Evolutionary conservation across 2,329 filamentous ascomycete species (phyloP), one percentile per base, ranked within the genome.

Genomic region (Paecilomyces sp.): DNA sequence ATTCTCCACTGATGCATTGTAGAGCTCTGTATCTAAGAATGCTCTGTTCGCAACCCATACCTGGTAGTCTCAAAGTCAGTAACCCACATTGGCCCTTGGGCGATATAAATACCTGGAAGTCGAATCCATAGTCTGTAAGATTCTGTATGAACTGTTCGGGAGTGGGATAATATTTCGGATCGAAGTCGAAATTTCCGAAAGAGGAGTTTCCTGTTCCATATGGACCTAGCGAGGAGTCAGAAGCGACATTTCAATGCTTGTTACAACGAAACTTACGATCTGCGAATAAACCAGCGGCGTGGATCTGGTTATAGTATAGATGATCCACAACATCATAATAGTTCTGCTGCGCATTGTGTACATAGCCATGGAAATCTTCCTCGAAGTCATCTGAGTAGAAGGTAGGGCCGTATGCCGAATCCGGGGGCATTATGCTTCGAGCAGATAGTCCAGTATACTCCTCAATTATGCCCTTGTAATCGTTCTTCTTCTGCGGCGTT

Each of bases 41-140:
- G 70, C 73, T 18, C 73, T 69, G 59, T 75, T 75, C 15, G 73
- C 71, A 13, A 70, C 72, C 72, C 72, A 75, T 13, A 55, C 54
- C 54, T 55, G n/a, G 11, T 24, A 25, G 18, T 18, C 8, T 33
- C 15, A 25, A 22, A 22, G 24, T 55, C 53, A n/a, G n/a, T 30
- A 28, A 55, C 22, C 3, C 30, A 13, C 1, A 9, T 8, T 3
- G 31, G 6, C 31, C 8, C 31, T 7, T 33, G 11, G 11, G 2
- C 31, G 1, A 24, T 9, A 24, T 12, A 22, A 25, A 55, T 50
- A 74, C 71, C 53, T 73, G 71, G 58, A 74, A 72, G 56, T 73
- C 73, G 57, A 71, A 70, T 7, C 72, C 73, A 13, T 58, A 67
- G 33, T 36, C 54, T 11, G 22, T 53, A 28, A 53, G 50, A 24